These are phyloP conservation scores for Ustanciosporium gigantosporum DNA, from an alignment of 1,284 basidiomycete genomes.

Conservation along the genomic window DNA sequence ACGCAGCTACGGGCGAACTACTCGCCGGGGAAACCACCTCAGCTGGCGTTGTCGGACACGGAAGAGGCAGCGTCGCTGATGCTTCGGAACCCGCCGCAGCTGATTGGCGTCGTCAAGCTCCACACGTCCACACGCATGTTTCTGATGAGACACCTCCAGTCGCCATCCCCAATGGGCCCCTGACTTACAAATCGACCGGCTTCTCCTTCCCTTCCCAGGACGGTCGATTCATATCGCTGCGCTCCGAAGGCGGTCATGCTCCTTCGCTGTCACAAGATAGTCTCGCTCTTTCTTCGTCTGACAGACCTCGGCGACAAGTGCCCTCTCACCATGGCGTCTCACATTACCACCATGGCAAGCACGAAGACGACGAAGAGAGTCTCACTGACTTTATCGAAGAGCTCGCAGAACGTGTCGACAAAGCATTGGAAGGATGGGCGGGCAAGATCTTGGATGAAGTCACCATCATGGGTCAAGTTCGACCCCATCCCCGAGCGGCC, in stretches of 20 bases:
- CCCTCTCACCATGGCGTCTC: neutral
- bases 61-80: no score
- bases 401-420: constrained; percentile 46
- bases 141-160: neutral
- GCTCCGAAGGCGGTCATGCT: constrained; percentile 3
- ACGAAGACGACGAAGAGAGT: constrained; percentile 44
- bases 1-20: no score
- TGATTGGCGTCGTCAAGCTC: no score
- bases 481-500: constrained; percentile 10
- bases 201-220: constrained; percentile 6
- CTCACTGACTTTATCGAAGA: constrained; percentile 53
- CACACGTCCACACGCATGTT: no score
- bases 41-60: no score
- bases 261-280: constrained; percentile 6
- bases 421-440: constrained; percentile 51
- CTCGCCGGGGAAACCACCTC: no score
- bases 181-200: constrained; percentile 8
- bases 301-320: constrained; percentile 4
- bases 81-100: no score
- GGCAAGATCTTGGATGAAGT: constrained; percentile 55
- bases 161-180: constrained; percentile 7
- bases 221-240: constrained; percentile 3
- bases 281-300: constrained; percentile 11
- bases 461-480: constrained; percentile 54
- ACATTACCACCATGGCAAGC: no score